These are phyloP conservation scores for Anethum foeniculum DNA, from an alignment of 140 eudicot species.

Conservation along the genomic window DNA sequence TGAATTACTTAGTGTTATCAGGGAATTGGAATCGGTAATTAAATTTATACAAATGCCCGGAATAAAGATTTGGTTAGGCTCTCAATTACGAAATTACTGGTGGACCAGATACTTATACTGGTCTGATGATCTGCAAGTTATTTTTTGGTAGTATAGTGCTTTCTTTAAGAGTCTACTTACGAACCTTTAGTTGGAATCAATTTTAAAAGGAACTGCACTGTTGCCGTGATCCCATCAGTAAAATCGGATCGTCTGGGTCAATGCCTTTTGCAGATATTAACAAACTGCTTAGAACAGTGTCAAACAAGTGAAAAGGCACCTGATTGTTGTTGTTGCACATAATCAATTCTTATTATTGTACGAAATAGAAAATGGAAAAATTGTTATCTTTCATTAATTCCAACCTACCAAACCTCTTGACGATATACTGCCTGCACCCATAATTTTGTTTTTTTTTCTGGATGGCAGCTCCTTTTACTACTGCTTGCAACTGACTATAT, in stretches of 20 bases:
- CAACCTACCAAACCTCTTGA: background rate
- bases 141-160: background rate
- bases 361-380: background rate
- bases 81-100: background rate
- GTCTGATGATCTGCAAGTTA: background rate
- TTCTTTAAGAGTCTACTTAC: background rate
- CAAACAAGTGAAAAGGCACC: background rate
- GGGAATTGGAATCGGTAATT: background rate
- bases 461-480: background rate
- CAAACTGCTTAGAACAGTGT: background rate
- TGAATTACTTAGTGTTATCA: background rate
- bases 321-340: background rate
- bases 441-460: background rate
- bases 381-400: background rate
- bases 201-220: background rate
- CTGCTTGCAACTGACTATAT: background rate
- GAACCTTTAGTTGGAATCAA: background rate
- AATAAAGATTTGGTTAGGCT: background rate
- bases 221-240: background rate
- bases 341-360: background rate
- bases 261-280: background rate
- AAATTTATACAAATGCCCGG: background rate
- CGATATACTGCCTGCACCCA: background rate
- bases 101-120: background rate
- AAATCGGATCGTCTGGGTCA: background rate